Percentiles rank a stretch among this genome's conserved stretches.
Evolutionary conservation across 2,329 filamentous ascomycete species (phyloP).

Genomic region (Magnaporthiopsis rhizophila): DNA sequence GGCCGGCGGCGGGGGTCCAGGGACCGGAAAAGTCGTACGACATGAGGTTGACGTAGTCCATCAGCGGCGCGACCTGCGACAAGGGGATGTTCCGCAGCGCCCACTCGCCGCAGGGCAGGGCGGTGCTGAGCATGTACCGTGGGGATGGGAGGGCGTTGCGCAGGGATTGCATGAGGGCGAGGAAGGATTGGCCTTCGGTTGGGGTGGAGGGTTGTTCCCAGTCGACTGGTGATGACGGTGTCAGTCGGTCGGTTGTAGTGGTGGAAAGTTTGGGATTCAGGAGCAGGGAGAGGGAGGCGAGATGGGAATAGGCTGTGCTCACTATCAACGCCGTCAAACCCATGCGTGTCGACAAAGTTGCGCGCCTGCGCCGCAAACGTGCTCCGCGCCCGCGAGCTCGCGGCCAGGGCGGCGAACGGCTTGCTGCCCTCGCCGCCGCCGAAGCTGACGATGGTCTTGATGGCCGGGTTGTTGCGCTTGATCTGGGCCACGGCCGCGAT

Average conservation of each 20-base stretch:
- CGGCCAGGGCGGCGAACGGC: conserved; percentile 51
- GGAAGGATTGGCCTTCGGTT: conserved; percentile 47
- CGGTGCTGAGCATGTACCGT: conserved; percentile 50
- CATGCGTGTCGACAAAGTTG: conserved; percentile 46
- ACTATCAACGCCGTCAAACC: conserved; percentile 59
- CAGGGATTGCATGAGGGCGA: conserved; percentile 46
- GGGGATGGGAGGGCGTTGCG: conserved; percentile 46
- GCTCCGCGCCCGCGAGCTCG: conserved; percentile 34
- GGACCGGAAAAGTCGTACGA: conserved; percentile 59
- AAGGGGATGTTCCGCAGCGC: conserved; percentile 54
- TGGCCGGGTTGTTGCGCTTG: conserved; percentile 45
- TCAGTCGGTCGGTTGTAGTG: neutral
- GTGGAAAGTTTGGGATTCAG: too few relatives aligned
- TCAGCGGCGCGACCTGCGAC: conserved; percentile 35
- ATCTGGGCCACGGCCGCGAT: conserved; percentile 50
- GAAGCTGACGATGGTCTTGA: conserved; percentile 55
- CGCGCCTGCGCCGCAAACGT: conserved; percentile 47
- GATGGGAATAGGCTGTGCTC: conserved; percentile 9
- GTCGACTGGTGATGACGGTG: conserved; percentile 39
- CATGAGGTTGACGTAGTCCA: conserved; percentile 62
- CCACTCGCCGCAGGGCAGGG: conserved; percentile 56
- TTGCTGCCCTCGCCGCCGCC: conserved; percentile 57
- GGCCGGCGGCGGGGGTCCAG: conserved; percentile 52
- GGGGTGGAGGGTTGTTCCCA: conserved; percentile 57
- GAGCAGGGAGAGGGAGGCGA: too few relatives aligned